phyloP scores from a whole-genome alignment of 2,329 filamentous ascomycete genomes.

The Xylaria sp. region DNA sequence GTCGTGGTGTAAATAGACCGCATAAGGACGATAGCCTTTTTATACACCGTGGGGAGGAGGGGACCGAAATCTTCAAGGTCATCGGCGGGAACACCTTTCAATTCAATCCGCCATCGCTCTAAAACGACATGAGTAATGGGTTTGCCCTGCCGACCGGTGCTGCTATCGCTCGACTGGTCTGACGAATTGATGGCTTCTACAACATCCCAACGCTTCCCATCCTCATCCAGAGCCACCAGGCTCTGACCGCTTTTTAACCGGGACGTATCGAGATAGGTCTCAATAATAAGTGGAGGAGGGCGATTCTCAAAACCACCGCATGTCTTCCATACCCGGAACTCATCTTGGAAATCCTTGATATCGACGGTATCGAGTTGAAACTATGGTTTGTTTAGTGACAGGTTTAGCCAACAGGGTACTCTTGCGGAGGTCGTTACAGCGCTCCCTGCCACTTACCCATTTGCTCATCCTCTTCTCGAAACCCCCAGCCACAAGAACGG shows the following conservation, averaged over 20 bases:
- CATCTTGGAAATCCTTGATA: slow-evolving; percentile 83
- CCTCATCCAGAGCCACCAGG: slow-evolving; percentile 84
- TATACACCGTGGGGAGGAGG: slow-evolving; percentile 86
- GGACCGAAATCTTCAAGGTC: slow-evolving; percentile 62
- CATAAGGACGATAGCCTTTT: slow-evolving; percentile 95
- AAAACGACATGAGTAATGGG: slow-evolving; percentile 77
- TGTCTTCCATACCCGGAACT: slow-evolving; percentile 80
- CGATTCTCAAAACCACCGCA: slow-evolving; percentile 77
- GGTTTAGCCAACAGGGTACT: slow-evolving; percentile 20
- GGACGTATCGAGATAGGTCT: slow-evolving; percentile 84
- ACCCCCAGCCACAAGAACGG: slow-evolving; percentile 38
- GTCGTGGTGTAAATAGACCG: slow-evolving; percentile 84
- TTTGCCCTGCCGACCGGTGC: slow-evolving; percentile 47
- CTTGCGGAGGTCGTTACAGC: background rate
- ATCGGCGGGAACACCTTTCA: slow-evolving; percentile 65
- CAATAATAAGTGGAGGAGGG: slow-evolving; percentile 85
- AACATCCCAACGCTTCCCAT: slow-evolving; percentile 92
- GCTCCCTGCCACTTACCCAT: slow-evolving; percentile 38
- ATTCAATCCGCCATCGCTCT: slow-evolving; percentile 87
- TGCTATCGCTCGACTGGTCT: slow-evolving; percentile 56
- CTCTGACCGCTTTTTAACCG: slow-evolving; percentile 83
- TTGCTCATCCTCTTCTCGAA: slow-evolving; percentile 40
- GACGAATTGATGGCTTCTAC: slow-evolving; percentile 77
- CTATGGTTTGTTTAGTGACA: slow-evolving; percentile 54
- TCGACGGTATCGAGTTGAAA: slow-evolving; percentile 96